Evolutionary conservation across 208 protist genomes (phyloP).

Genomic region (Acanthamoeba lugdunensis): DNA sequence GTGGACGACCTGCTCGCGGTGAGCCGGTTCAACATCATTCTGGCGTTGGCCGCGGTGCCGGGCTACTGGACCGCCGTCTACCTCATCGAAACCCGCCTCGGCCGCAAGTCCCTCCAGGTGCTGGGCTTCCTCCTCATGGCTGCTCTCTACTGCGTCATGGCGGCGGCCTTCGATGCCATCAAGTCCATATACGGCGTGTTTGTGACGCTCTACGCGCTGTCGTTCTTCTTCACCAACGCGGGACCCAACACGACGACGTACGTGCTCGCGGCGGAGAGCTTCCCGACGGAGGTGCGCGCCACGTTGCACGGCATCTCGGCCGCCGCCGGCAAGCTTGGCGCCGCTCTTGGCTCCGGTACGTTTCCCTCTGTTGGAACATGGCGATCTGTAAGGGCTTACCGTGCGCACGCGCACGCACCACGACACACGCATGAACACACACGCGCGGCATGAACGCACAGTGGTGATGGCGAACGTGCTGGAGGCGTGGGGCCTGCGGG

Average conservation of each 20-base stretch:
- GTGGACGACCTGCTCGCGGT: neutral
- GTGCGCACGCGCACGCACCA: constrained; percentile 60
- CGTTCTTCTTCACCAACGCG: constrained; percentile 87
- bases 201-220: constrained; percentile 84
- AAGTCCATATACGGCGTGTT: constrained; percentile 70
- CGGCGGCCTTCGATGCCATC: constrained; percentile 78
- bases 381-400: constrained; percentile 83
- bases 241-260: constrained; percentile 89
- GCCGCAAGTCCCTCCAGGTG: constrained; percentile 79
- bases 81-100: constrained; percentile 77
- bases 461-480: constrained; percentile 64
- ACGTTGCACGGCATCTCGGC: constrained; percentile 86
- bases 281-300: constrained; percentile 82
- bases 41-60: constrained; percentile 35
- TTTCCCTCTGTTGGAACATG: constrained; percentile 36
- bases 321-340: constrained; percentile 85
- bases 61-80: constrained; percentile 81
- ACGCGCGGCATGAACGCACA: too few species aligned
- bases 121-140: constrained; percentile 78
- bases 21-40: neutral
- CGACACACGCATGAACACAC: too few species aligned
- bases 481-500: constrained; percentile 67
- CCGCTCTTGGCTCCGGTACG: constrained; percentile 68
- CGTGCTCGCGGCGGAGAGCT: constrained; percentile 85
- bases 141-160: constrained; percentile 74